Conservation (phyloP, 805 yeast species). For the Brettanomyces nanus region DNA sequence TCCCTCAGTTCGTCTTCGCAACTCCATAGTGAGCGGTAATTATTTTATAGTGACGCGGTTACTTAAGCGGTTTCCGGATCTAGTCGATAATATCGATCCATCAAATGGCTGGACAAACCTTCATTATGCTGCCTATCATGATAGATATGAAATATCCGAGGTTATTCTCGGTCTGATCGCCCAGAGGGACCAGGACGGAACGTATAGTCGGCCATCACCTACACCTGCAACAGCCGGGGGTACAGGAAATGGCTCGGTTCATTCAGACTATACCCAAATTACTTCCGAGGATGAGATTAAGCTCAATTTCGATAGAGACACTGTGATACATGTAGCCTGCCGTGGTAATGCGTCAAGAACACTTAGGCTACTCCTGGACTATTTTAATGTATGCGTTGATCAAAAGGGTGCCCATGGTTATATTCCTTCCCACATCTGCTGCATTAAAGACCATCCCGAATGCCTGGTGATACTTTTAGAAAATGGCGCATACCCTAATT, state of each 20-base stretch:
- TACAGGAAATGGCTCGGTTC: neutral
- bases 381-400: constrained; percentile 44
- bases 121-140: constrained; percentile 73
- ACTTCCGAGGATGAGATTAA: constrained; percentile 27
- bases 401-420: constrained; percentile 37
- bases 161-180: constrained; percentile 15
- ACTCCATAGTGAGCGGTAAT: constrained; percentile 57
- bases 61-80: constrained; percentile 58
- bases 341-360: constrained; percentile 49
- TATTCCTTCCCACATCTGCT: constrained; percentile 66
- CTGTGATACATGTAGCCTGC: constrained; percentile 68
- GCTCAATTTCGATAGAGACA: constrained; percentile 45
- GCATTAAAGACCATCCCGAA: constrained; percentile 48
- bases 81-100: constrained; percentile 62
- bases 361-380: constrained; percentile 62
- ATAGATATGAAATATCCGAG: constrained; percentile 50
- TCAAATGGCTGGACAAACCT: constrained; percentile 73
- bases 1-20: constrained; percentile 57
- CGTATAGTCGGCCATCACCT: neutral
- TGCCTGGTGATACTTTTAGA: constrained; percentile 59
- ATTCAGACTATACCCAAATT: constrained; percentile 19
- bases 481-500: constrained; percentile 69
- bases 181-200: constrained; percentile 6
- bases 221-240: neutral
- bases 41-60: constrained; percentile 55